Evolutionary conservation across 305 asterid species (phyloP).

Genomic region (Coffea humblotiana): DNA sequence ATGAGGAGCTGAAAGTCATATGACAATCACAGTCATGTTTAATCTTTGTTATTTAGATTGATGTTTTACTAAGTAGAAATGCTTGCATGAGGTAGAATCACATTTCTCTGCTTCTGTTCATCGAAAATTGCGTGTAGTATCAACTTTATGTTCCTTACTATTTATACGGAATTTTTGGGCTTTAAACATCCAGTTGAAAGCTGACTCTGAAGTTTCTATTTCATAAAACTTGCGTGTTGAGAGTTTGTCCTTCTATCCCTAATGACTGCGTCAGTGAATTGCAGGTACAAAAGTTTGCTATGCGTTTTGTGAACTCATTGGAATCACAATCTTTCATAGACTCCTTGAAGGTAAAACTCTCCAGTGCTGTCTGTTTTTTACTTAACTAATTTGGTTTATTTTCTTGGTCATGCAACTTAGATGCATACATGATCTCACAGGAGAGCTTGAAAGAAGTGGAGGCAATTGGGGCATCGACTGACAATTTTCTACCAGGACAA

Average conservation of each 20-base stretch:
- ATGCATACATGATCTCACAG: neutral
- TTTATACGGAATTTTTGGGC: neutral
- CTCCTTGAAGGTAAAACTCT: conserved; percentile 9
- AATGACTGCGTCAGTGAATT: neutral
- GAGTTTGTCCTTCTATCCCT: neutral
- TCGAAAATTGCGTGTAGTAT: neutral
- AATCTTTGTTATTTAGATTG: neutral
- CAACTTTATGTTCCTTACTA: neutral
- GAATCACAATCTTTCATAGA: conserved; percentile 16
- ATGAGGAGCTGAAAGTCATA: neutral
- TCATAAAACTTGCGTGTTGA: neutral
- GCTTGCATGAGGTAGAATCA: neutral
- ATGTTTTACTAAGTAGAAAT: neutral
- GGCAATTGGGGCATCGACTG: conserved; percentile 1
- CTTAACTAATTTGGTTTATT: neutral
- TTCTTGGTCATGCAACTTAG: neutral
- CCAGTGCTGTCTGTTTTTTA: neutral
- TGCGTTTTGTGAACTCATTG: conserved; percentile 24
- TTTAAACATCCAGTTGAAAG: neutral
- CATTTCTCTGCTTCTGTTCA: neutral
- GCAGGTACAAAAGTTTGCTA: conserved; percentile 25
- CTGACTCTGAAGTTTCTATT: neutral
- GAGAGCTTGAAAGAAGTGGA: conserved; percentile 12
- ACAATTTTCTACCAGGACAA: neutral
- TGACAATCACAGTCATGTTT: neutral